Base-by-base conservation (phyloP, 2,329 filamentous ascomycete species). In the Aspergillus sclerotialis region DNA sequence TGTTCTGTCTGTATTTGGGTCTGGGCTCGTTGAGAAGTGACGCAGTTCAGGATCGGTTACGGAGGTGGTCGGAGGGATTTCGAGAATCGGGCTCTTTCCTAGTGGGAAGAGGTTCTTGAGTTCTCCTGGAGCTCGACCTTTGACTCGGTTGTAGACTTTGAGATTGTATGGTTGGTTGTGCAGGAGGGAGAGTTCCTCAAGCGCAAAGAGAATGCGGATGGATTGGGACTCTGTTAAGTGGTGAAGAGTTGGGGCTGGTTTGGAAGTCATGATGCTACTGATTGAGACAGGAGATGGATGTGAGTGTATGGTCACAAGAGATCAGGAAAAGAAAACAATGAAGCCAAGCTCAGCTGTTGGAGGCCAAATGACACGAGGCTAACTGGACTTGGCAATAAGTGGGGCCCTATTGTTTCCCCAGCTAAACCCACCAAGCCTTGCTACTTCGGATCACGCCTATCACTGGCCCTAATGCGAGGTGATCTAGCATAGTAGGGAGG, bases 81-180 rank as follows among this genome's bases (percentile, higher is more conserved):
- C 39, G 13, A 56, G 29, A 24, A 55, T 44, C 9, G 53, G 52
- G 6, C 44, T 47, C 37, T 55, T 55, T 11, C 50, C 49, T 5
- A 55, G 40, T 7, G 44, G 44, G 30, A 43, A 46, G 13, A 50
- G 17, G 5, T 32, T n/a, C 12, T 42, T 31, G 23, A 55, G 35
- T 14, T 37, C 40, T 30, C 33, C 33, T 15, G 40, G 35, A 12
- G 44, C 32, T 21, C 32, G 26, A 8, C 18, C 31, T n/a, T 37
- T 30, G 15, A 35, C 26, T 10, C 51, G 51, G 7, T 38, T 30
- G 38, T 52, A 47, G 38, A 35, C 42, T 26, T 44, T 45, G 10
- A 51, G 17, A 21, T 53, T 35, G 41, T 46, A 55, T 30, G 43
- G 38, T n/a, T n/a, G n/a, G n/a, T n/a, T n/a, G n/a, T n/a, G n/a